Evolutionary conservation across 805 yeast species (phyloP), one percentile per base, ranked within the genome.

Genomic region (Kazachstania africana): DNA sequence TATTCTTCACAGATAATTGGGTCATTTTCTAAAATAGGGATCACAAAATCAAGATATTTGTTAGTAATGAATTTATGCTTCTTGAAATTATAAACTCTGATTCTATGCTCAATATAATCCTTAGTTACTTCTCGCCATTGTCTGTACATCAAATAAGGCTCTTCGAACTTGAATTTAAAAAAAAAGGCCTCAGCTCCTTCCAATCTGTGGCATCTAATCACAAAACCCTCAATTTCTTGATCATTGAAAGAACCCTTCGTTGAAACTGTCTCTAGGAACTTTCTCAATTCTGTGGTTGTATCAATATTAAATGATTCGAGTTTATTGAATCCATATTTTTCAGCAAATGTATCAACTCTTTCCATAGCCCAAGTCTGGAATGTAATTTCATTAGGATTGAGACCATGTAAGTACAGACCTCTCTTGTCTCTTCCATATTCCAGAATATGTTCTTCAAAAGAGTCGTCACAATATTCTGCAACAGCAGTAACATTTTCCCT

Each of bases 111-210:
- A 8, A 80, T 63, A 37, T 70, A 69, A 27, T 60, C 61, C 47
- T 71, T 76, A 1, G 96, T 84, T 2, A 75, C 80, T 47, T 91
- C 97, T 42, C 99, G 68, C 71, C 93, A 74, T 44, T 80, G 82
- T 36, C 99, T 67, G 54, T 85, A 91, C 68, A 91, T 68, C 27
- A 85, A 59, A 50, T 91, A 91, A 0, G 98, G 98, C 57, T 91
- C 94, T 43, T 85, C 94, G 53, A 91, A 91, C 55, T 91, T 91
- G 61, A 63, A 91, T 57, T 91, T 91, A 71, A 85, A 91, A 55
- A 88, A 82, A 46, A 69, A 84, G 39, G 76, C 81, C 9, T 8
- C 8, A 9, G 8, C 9, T 37, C 38, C 2, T 0, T 28, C 38
- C 5, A 37, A 39, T 6, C 43, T 35, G 28, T 66, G 63, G 44